Conservation (phyloP, 2,329 filamentous ascomycete genomes). For the Apiospora koreana region DNA sequence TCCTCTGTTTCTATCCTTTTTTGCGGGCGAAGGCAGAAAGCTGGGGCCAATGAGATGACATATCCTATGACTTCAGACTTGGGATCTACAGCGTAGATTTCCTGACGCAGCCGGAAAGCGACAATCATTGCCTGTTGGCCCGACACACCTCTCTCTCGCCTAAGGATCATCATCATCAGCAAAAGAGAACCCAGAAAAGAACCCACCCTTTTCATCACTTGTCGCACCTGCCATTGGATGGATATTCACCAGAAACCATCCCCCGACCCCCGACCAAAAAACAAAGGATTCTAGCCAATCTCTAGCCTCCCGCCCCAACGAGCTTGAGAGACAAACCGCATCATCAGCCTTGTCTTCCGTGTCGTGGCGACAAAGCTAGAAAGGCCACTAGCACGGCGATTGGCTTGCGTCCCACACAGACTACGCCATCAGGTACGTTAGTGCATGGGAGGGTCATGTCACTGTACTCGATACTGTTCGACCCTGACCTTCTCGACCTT, state of each 20-base stretch:
- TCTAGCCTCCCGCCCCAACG: neutral
- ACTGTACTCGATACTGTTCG: constrained; percentile 10
- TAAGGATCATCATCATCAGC: neutral
- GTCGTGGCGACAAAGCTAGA: constrained; percentile 25
- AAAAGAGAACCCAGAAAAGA: neutral
- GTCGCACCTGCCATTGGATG: neutral
- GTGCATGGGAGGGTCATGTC: constrained; percentile 15
- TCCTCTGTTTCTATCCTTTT: constrained; percentile 5
- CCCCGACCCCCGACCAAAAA: constrained; percentile 11
- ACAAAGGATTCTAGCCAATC: constrained; percentile 20
- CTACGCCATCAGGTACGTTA: constrained; percentile 27
- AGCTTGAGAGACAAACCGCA: constrained; percentile 23
- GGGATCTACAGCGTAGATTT: neutral
- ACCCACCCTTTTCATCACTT: neutral
- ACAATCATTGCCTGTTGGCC: neutral
- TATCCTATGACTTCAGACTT: neutral
- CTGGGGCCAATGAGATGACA: constrained; percentile 1
- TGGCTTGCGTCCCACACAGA: constrained; percentile 24
- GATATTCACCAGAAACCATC: neutral
- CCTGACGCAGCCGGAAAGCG: neutral
- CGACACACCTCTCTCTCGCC: neutral
- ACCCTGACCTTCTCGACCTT: constrained; percentile 23
- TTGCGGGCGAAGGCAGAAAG: neutral
- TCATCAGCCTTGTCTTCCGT: constrained; percentile 29
- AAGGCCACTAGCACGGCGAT: constrained; percentile 23